Conservation (phyloP, 306 rosid species). For the Dryas octopetala region DNA sequence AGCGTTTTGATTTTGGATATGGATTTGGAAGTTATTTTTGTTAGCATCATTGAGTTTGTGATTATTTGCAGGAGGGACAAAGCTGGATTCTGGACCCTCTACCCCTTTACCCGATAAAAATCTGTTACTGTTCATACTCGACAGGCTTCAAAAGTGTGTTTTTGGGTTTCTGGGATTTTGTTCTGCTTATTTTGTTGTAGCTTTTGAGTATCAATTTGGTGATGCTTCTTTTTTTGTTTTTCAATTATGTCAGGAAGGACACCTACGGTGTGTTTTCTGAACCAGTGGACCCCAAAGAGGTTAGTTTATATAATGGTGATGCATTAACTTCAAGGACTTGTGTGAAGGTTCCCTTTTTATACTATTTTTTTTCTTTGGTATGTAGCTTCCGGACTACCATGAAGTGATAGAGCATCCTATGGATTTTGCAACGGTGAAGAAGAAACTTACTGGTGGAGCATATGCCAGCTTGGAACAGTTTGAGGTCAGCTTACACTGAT, state of each 20-base stretch:
- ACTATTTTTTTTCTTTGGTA: background rate
- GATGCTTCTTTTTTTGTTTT: slow-evolving; percentile 15
- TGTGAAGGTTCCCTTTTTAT: slow-evolving; percentile 9
- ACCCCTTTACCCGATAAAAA: slow-evolving; percentile 62
- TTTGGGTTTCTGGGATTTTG: slow-evolving; percentile 27
- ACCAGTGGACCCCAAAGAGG: slow-evolving; percentile 73
- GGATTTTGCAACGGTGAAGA: slow-evolving; percentile 68
- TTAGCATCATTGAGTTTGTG: slow-evolving; percentile 13
- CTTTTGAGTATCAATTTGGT: slow-evolving; percentile 31
- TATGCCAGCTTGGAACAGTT: slow-evolving; percentile 59
- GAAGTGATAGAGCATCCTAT: slow-evolving; percentile 63
- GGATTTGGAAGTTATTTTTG: slow-evolving; percentile 6
- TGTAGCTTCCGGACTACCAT: slow-evolving; percentile 72
- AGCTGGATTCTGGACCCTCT: slow-evolving; percentile 55
- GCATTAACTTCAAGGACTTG: slow-evolving; percentile 20
- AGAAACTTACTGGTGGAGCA: slow-evolving; percentile 46
- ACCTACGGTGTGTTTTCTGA: slow-evolving; percentile 64
- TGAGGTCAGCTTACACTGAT: slow-evolving; percentile 43
- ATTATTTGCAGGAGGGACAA: slow-evolving; percentile 36
- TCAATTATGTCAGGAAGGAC: slow-evolving; percentile 56
- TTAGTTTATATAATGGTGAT: slow-evolving; percentile 38
- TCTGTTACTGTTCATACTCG: slow-evolving; percentile 60
- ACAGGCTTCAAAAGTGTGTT: slow-evolving; percentile 69
- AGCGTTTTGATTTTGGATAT: background rate
- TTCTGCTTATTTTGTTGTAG: slow-evolving; percentile 29